Evolutionary conservation across 495 filamentous ascomycete genomes (phyloP).

Genomic region (Penicillium herquei): DNA sequence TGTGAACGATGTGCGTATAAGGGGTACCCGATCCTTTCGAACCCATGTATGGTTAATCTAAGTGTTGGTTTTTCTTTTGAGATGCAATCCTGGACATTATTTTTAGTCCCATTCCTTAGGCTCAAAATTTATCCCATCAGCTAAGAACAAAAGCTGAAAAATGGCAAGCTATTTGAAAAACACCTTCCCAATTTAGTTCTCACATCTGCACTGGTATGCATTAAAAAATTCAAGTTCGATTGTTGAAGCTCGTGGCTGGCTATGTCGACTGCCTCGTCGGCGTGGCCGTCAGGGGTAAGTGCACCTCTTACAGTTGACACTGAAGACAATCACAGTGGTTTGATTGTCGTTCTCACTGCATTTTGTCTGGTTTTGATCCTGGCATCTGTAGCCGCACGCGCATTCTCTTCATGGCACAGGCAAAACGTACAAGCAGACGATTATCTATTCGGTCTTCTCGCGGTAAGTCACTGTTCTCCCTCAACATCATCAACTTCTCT

Average conservation of each 20-base stretch:
- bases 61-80: too few species aligned
- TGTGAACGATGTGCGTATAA: too few species aligned
- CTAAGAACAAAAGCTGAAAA: too few species aligned
- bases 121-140: too few species aligned
- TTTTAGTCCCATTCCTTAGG: too few species aligned
- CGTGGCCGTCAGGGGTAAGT: constrained; percentile 14
- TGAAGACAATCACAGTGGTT: constrained; percentile 25
- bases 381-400: constrained; percentile 16
- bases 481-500: too few species aligned
- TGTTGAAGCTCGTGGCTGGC: background rate
- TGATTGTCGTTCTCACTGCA: constrained; percentile 27
- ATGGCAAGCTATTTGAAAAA: background rate
- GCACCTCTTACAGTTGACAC: constrained; percentile 27
- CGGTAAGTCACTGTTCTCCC: constrained; percentile 16
- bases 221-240: too few species aligned
- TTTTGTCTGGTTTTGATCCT: constrained; percentile 22
- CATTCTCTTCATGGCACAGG: constrained; percentile 18
- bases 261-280: constrained; percentile 4
- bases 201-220: too few species aligned
- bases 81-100: too few species aligned
- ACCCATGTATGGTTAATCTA: too few species aligned
- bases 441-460: constrained; percentile 17
- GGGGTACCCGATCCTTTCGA: too few species aligned
- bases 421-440: constrained; percentile 18
- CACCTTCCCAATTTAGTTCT: background rate